Conservation (phyloP, 768 basidiomycete genomes). For the Suillus lakei region DNA sequence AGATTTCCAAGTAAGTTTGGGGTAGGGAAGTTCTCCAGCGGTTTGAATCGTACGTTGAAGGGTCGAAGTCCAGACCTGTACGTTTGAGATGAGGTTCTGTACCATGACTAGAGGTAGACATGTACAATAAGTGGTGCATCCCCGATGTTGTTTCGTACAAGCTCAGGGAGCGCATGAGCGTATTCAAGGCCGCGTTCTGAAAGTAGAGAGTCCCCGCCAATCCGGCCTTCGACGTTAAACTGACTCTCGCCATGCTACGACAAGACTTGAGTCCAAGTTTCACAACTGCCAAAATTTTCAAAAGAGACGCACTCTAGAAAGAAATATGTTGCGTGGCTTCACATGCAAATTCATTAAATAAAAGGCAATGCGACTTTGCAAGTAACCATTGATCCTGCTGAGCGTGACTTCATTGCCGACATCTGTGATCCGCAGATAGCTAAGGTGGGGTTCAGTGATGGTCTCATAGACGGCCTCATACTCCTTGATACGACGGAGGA, state of each 20-base stretch:
- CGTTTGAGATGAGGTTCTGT: not conserved
- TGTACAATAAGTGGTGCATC: slow-evolving; percentile 72
- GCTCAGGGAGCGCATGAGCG: slow-evolving; percentile 79
- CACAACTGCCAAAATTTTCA: not conserved
- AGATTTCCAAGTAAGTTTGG: slow-evolving; percentile 98
- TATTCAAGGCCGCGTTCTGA: slow-evolving; percentile 87
- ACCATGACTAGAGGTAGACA: not conserved
- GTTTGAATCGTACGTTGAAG: slow-evolving; percentile 93
- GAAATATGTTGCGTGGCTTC: slow-evolving; percentile 94
- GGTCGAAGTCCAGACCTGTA: slow-evolving; percentile 98
- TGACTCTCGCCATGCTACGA: slow-evolving; percentile 95
- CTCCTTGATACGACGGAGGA: slow-evolving; percentile 85
- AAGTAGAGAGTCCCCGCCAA: slow-evolving; percentile 94
- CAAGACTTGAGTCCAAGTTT: slow-evolving; percentile 13
- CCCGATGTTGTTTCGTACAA: slow-evolving; percentile 91
- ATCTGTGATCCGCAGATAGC: slow-evolving; percentile 90
- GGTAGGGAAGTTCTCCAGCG: slow-evolving; percentile 77
- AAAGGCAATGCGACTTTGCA: slow-evolving; percentile 96
- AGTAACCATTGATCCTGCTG: slow-evolving; percentile 88
- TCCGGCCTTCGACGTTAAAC: slow-evolving; percentile 95
- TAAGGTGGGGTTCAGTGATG: slow-evolving; percentile 88
- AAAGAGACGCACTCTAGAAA: slow-evolving; percentile 77
- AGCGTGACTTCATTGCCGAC: slow-evolving; percentile 90
- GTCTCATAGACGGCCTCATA: slow-evolving; percentile 98
- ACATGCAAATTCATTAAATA: slow-evolving; percentile 98